phyloP scores from a whole-genome alignment of 495 filamentous ascomycete species.

The Neurospora sp. region DNA sequence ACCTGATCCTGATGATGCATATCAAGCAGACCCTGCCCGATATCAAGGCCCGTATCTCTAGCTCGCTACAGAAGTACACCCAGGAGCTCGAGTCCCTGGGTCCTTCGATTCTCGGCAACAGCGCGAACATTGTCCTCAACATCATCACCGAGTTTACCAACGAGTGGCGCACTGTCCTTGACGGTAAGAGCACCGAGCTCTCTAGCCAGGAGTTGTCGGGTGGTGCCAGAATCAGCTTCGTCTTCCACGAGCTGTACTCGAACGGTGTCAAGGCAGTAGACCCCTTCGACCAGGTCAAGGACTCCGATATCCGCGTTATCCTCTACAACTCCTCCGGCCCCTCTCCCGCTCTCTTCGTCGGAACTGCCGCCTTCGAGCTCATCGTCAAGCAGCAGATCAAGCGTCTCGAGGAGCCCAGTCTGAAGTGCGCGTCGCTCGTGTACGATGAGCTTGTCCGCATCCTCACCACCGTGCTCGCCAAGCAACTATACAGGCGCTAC shows the following conservation, averaged over 20 bases:
- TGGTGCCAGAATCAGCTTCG: conserved; percentile 97
- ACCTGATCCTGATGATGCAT: conserved; percentile 99
- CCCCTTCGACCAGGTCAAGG: conserved; percentile 95
- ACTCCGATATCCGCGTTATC: conserved; percentile 93
- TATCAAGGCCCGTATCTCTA: conserved; percentile 90
- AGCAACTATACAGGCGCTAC: conserved; percentile 85
- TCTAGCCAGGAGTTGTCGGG: conserved; percentile 92
- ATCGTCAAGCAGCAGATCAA: conserved; percentile 99
- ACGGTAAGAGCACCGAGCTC: conserved; percentile 92
- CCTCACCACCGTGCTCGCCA: conserved; percentile 77
- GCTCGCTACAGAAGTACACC: conserved; percentile 85
- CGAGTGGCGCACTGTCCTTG: conserved; percentile 90
- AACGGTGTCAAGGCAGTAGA: conserved; percentile 98
- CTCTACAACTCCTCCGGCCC: conserved; percentile 98
- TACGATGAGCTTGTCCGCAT: conserved; percentile 98
- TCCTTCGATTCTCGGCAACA: conserved; percentile 94
- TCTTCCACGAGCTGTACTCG: conserved; percentile 96
- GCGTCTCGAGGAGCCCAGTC: conserved; percentile 87
- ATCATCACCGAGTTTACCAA: conserved; percentile 99
- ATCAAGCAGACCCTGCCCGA: conserved; percentile 99
- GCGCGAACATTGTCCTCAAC: conserved; percentile 89
- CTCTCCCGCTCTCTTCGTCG: conserved; percentile 94
- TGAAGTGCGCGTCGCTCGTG: conserved; percentile 93
- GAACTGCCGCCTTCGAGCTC: conserved; percentile 92
- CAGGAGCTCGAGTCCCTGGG: conserved; percentile 74